Evolutionary conservation across 139 green algal species (phyloP), one percentile per base, ranked within the genome.

Genomic region (Nannochloris sp.): DNA sequence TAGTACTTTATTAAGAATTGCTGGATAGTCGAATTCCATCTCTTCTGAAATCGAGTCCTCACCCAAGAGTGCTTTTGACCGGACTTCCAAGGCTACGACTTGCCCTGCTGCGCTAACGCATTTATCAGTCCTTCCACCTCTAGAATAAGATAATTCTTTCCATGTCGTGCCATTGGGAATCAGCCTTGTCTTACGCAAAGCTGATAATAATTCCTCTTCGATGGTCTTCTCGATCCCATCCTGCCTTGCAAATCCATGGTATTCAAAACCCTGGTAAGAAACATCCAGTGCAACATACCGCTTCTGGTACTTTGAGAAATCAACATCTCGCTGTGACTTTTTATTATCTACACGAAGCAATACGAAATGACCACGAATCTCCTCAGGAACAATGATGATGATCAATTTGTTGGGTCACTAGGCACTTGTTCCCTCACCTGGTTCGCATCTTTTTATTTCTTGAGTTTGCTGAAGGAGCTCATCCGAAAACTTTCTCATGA

Each of bases 11-110:
- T 96, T 95, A 6, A 95, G 61, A n/a, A 88, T 53, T 5, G 49
- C 31, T 2, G 80, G 66, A 70, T 95, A 97, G 62, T 97, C 89
- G 13, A 90, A 59, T 76, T 97, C 91, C 28, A 82, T 44, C 13
- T 69, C 60, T 29, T 62, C 49, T 5, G 29, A 10, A 10, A 64
- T 58, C 8, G 73, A 36, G 25, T 61, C 40, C 49, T 82, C 26
- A 25, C 59, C 66, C 5, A 59, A 56, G 1, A 65, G 64, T 9
- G 33, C 84, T 3, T 14, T 59, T 3, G 84, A 93, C 9, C 90
- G 77, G 70, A 96, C 57, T 44, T 56, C 31, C 55, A 96, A 71
- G 2, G 86, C 78, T n/a, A 96, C 73, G 40, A 96, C 83, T 78
- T 92, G 84, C 11, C 79, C 71, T 16, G 86, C 65, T 11, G 78